Evolutionary conservation across 2,329 filamentous ascomycete species (phyloP), one percentile per base, ranked within the genome.

Genomic region (Dothideomycetes sp.): DNA sequence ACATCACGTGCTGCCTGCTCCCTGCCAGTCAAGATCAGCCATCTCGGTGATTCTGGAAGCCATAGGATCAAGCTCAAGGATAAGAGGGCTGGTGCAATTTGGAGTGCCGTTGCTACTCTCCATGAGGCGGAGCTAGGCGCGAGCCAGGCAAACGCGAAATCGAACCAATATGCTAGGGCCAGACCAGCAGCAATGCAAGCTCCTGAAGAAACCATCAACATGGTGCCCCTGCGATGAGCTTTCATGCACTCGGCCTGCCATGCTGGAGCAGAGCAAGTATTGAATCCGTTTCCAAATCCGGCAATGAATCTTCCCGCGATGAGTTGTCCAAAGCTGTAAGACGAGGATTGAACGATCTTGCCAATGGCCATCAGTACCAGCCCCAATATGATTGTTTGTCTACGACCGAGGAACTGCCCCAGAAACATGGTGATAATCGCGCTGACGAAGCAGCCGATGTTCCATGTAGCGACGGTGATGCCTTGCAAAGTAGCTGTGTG

Each of bases 371-470:
- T 73, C 47, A 81, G 68, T 9, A 61, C 45, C 7, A 69, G 69
- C 12, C 77, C 77, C n/a, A 73, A 62, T 48, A 80, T 73, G 38
- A 77, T 75, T 2, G 69, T 70, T 30, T 70, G 61, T 52, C 68
- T 66, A 24, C 76, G 65, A 17, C 75, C 75, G 31, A 79, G 66
- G 8, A 66, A 60, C 45, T 81, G 77, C 19, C 77, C 77, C 7
- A 73, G 55, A 56, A 63, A 66, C 45, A 63, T 56, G 16, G 52
- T 55, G 16, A 60, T 49, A 3, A 67, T 56, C 2, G 65, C 64
- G 18, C 63, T 62, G 32, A 62, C 55, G 47, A 69, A 66, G 45
- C 65, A 68, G n/a, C 64, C 60, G 38, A 66, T 17, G 51, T 66
- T 53, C 49, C 47, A 53, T 35, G 62, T 59, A 4, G 55, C 59